Evolutionary conservation across 495 filamentous ascomycete species (phyloP).

Genomic region (Xylaria curta): DNA sequence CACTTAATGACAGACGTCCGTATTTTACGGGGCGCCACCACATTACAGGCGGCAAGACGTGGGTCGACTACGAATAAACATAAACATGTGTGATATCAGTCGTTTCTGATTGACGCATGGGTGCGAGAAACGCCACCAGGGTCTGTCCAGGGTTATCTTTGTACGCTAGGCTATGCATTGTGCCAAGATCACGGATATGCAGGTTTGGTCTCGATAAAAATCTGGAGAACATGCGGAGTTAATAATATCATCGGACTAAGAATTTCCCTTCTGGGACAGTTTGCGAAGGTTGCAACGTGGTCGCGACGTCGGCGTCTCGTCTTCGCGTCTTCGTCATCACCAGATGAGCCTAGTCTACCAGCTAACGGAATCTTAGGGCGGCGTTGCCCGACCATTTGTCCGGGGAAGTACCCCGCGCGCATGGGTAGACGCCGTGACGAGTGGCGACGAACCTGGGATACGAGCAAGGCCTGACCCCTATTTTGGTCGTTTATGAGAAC

Average conservation of each 20-base stretch:
- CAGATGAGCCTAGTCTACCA: neutral
- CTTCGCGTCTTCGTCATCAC: neutral
- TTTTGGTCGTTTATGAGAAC: neutral
- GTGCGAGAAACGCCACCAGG: neutral
- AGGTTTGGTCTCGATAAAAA: slow-evolving; percentile 7
- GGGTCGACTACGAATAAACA: neutral
- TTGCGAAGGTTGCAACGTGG: neutral
- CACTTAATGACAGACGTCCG: neutral
- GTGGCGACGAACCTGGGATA: neutral
- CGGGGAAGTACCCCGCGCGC: slow-evolving; percentile 14
- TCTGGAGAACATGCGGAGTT: slow-evolving; percentile 19
- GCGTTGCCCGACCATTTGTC: slow-evolving; percentile 13
- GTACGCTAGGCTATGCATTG: neutral
- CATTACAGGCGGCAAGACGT: neutral
- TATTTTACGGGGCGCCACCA: neutral
- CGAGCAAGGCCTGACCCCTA: neutral
- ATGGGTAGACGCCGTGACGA: slow-evolving; percentile 2
- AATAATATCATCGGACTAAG: slow-evolving; percentile 6
- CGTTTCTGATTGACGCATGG: neutral
- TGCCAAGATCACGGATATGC: slow-evolving; percentile 10
- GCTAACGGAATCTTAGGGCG: slow-evolving; percentile 17
- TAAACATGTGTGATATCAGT: slow-evolving; percentile 1
- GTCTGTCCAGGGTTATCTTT: neutral
- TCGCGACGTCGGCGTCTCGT: slow-evolving; percentile 16
- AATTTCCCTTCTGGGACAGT: slow-evolving; percentile 13